These are phyloP conservation scores for Fusarium staphyleae DNA, from an alignment of 2,329 filamentous ascomycete genomes.

Conservation along the genomic window DNA sequence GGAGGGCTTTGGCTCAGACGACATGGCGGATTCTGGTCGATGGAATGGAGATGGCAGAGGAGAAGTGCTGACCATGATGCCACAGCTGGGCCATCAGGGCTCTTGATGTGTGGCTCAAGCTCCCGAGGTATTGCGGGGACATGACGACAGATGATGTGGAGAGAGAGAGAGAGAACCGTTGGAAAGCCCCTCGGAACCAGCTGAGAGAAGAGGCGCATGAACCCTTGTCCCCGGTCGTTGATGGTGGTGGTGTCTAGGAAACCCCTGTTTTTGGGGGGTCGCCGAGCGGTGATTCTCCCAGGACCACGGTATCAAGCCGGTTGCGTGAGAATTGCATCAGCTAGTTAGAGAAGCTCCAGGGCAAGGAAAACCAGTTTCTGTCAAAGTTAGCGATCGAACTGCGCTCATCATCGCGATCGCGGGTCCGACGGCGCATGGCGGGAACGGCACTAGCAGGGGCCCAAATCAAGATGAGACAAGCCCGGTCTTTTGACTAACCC, in stretches of 20 bases:
- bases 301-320: no score
- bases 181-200: background rate
- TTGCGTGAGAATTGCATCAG: background rate
- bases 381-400: slow-evolving; percentile 21
- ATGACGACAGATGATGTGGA: slow-evolving; percentile 32
- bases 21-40: background rate
- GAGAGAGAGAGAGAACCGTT: background rate
- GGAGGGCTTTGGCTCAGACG: slow-evolving; percentile 7
- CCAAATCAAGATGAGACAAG: slow-evolving; percentile 25
- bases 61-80: slow-evolving; percentile 22
- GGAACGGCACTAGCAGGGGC: slow-evolving; percentile 25
- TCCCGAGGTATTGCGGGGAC: slow-evolving; percentile 31
- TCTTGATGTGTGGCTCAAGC: slow-evolving; percentile 31
- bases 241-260: no score
- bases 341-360: background rate
- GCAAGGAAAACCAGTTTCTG: background rate
- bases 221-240: no score
- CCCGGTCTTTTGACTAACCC: slow-evolving; percentile 1
- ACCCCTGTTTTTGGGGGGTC: no score
- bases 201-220: no score
- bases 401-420: slow-evolving; percentile 32
- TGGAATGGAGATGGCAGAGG: slow-evolving; percentile 18
- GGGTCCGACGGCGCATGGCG: slow-evolving; percentile 10
- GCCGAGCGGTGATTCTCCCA: no score
- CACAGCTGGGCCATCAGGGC: slow-evolving; percentile 17